Evolutionary conservation across 371 early-diverging fungal species (phyloP).

Genomic region (Mortierella sp.): DNA sequence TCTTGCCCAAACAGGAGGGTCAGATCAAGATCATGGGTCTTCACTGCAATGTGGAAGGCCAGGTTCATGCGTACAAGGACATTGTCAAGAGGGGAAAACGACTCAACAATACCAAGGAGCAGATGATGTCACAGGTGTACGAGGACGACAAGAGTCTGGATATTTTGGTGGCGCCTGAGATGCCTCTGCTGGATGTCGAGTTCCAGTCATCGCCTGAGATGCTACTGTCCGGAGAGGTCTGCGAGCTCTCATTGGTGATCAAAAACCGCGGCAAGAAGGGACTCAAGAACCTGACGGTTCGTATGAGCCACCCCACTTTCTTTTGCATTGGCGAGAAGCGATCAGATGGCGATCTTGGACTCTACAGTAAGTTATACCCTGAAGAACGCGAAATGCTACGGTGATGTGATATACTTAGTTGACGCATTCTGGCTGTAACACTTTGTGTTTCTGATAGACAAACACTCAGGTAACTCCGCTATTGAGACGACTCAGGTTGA

Average conservation of each 20-base stretch:
- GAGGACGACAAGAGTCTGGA: conserved; percentile 80
- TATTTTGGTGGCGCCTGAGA: conserved; percentile 82
- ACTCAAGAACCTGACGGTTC: conserved; percentile 76
- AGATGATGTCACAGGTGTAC: conserved; percentile 68
- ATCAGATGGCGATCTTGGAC: conserved; percentile 39
- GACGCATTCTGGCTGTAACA: background rate
- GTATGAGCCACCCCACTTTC: conserved; percentile 90
- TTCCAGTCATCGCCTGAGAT: conserved; percentile 84
- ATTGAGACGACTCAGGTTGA: conserved; percentile 39
- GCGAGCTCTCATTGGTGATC: conserved; percentile 77
- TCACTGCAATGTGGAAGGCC: conserved; percentile 81
- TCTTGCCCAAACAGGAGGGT: conserved; percentile 84
- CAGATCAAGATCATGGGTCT: conserved; percentile 81
- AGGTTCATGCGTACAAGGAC: conserved; percentile 77
- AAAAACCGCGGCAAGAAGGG: conserved; percentile 88
- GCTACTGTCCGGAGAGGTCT: conserved; percentile 89
- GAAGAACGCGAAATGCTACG: background rate
- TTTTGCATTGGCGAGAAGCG: conserved; percentile 75
- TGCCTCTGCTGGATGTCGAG: conserved; percentile 87
- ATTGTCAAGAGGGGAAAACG: conserved; percentile 82
- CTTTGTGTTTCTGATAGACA: conserved; percentile 14
- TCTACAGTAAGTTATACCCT: conserved; percentile 46
- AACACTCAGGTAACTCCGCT: conserved; percentile 18
- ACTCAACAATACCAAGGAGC: conserved; percentile 80
- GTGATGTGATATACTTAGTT: background rate